Percentiles rank a stretch among this genome's conserved stretches.
These are phyloP conservation scores for Rhamnella rubrinervis DNA, from an alignment of 331 rosid species.

Conservation along the genomic window DNA sequence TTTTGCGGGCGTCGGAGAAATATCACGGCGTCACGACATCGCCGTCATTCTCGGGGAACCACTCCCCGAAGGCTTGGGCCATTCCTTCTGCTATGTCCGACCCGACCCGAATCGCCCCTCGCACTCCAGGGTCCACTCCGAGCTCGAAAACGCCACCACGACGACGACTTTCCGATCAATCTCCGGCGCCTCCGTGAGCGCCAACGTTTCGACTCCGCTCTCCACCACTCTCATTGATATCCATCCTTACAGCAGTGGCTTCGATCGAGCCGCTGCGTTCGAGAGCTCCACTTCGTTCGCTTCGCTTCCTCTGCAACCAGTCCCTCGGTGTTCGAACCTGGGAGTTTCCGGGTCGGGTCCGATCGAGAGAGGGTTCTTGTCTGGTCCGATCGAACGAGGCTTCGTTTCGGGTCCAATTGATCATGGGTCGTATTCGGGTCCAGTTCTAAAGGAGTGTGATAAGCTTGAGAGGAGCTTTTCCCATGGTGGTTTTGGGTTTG, in stretches of 20 bases:
- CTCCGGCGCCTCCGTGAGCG: slow-evolving; percentile 76
- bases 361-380: slow-evolving; percentile 39
- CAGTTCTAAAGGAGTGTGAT: slow-evolving; percentile 24
- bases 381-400: slow-evolving; percentile 40
- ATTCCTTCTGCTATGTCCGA: slow-evolving; percentile 59
- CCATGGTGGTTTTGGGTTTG: slow-evolving; percentile 6
- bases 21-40: slow-evolving; percentile 40
- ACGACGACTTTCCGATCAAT: slow-evolving; percentile 53
- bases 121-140: slow-evolving; percentile 16
- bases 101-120: slow-evolving; percentile 33
- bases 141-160: slow-evolving; percentile 15
- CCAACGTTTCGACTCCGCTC: slow-evolving; percentile 61
- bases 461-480: slow-evolving; percentile 28
- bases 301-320: slow-evolving; percentile 51
- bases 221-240: slow-evolving; percentile 49
- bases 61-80: slow-evolving; percentile 45
- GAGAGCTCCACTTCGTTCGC: slow-evolving; percentile 68
- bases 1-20: slow-evolving; percentile 45
- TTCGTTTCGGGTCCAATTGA: slow-evolving; percentile 35
- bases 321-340: slow-evolving; percentile 33
- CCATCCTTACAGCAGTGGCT: slow-evolving; percentile 24
- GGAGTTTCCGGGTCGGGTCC: slow-evolving; percentile 28
- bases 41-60: slow-evolving; percentile 21
- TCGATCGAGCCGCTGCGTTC: slow-evolving; percentile 61
- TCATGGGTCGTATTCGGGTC: slow-evolving; percentile 25